Evolutionary conservation across 2,329 filamentous ascomycete genomes (phyloP), one percentile per base, ranked within the genome.

Genomic region (Sporothrix sp.): DNA sequence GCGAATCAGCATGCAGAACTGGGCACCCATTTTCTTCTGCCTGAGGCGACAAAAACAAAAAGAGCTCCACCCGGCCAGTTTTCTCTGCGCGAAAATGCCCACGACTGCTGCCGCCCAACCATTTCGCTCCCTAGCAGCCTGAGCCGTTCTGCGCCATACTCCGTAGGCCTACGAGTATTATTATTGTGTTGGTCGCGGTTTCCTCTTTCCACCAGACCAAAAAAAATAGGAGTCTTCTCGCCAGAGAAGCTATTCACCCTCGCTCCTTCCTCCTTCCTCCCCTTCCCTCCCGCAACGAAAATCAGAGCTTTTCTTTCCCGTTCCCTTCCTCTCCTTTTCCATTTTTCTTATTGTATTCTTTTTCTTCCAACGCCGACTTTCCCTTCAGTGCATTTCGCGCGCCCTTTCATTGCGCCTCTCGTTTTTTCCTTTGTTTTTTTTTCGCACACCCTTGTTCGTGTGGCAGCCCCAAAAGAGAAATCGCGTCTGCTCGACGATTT

Each of bases 1-100:
- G 42, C 51, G 48, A 48, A 53, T 50, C 48, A 48, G 32, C 37
- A 38, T 16, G 25, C 23, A 48, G 37, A 51, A 50, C 43, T 44
- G 32, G 51, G 42, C 36, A 50, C 36, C 42, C 42, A 43, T 4
- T 21, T 11, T n/a, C 48, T 51, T 40, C 48, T 51, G 48, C 48
- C 48, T 51, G 48, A 51, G 48, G 48, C 40, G 25, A 25, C 18
- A 21, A n/a, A 14, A 25, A 33, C 11, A 25, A 13, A 7, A 5
- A n/a, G 16, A 40, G 10, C 20, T 21, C 30, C 13, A 13, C 36
- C 16, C 7, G 9, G 33, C 32, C 38, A 37, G 33, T 50, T 36
- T 27, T 42, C 25, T 49, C 46, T 23, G 46, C 46, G 46, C 46
- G 42, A 45, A 45, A 45, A 45, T 27, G 46, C 27, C 46, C 46